A percentile compares a stretch with the other conserved stretches of the same genome.
These are phyloP conservation scores for Calonectria pauciramosa DNA, from an alignment of 2,329 filamentous ascomycete genomes.

Conservation along the genomic window DNA sequence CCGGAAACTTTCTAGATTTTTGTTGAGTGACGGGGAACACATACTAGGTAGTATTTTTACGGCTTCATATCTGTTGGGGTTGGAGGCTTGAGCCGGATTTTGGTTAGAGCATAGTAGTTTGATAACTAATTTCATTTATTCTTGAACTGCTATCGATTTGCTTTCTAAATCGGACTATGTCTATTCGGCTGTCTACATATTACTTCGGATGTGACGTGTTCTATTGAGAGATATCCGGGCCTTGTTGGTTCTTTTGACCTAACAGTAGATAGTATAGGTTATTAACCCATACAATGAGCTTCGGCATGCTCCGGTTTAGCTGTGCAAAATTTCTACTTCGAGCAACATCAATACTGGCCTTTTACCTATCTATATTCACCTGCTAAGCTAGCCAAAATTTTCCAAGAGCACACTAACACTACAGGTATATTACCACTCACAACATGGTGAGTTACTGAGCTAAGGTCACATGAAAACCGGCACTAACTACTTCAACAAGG, in stretches of 20 bases:
- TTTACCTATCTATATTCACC: background rate
- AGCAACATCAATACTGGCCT: background rate
- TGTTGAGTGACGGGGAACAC: background rate
- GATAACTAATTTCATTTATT: background rate
- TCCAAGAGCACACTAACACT: background rate
- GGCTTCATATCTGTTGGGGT: background rate
- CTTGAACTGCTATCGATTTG: background rate
- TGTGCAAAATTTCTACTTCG: background rate
- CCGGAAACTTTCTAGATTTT: background rate
- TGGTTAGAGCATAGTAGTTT: background rate
- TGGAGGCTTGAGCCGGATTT: background rate
- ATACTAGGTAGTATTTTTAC: background rate
- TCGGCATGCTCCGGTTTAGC: background rate
- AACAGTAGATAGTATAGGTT: background rate
- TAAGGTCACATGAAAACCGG: background rate
- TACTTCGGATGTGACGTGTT: background rate
- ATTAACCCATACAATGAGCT: background rate
- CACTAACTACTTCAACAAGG: background rate
- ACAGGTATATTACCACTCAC: background rate
- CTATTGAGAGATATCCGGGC: background rate
- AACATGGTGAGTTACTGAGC: background rate
- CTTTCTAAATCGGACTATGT: too few relatives aligned
- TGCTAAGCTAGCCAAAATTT: background rate
- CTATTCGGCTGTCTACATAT: background rate
- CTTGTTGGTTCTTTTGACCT: background rate